phyloP scores from a whole-genome alignment of 805 yeast genomes.

The Wickerhamiella galacta region DNA sequence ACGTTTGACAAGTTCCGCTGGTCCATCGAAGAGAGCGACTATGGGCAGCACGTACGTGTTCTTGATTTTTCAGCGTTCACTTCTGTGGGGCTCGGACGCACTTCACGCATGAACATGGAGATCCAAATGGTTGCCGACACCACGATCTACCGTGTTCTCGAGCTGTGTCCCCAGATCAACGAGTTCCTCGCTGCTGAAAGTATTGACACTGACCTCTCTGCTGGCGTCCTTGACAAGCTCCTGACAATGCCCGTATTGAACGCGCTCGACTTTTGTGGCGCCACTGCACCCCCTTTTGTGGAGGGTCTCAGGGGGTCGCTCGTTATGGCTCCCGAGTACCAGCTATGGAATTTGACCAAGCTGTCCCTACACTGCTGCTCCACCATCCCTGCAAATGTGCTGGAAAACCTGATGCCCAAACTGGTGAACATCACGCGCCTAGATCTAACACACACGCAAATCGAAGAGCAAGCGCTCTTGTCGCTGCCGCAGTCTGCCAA shows the following conservation, averaged over 20 bases:
- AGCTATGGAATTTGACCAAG: conserved; percentile 23
- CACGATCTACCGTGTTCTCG: conserved; percentile 50
- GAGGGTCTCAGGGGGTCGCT: conserved; percentile 32
- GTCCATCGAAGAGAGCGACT: conserved; percentile 35
- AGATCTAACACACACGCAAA: conserved; percentile 68
- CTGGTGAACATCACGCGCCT: conserved; percentile 42
- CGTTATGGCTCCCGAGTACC: conserved; percentile 11
- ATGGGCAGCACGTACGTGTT: conserved; percentile 39
- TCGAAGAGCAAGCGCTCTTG: conserved; percentile 44
- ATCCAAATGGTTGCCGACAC: conserved; percentile 74
- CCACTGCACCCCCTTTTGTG: conserved; percentile 48
- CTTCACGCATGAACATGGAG: conserved; percentile 77
- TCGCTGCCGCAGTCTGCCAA: conserved; percentile 39
- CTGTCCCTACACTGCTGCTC: conserved; percentile 82
- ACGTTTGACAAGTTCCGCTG: conserved; percentile 55
- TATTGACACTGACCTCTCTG: conserved; percentile 66
- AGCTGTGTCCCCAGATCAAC: conserved; percentile 41
- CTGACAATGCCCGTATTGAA: conserved; percentile 43
- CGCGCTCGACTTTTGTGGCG: conserved; percentile 79
- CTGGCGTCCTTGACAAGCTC: conserved; percentile 35
- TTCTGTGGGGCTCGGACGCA: conserved; percentile 75
- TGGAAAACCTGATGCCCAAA: conserved; percentile 40
- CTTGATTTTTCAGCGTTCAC: conserved; percentile 83
- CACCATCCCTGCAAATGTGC: conserved; percentile 43
- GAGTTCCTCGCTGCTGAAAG: conserved; percentile 78